These are phyloP conservation scores for Xylaria acuta DNA, from an alignment of 495 filamentous ascomycete species.

Conservation along the genomic window DNA sequence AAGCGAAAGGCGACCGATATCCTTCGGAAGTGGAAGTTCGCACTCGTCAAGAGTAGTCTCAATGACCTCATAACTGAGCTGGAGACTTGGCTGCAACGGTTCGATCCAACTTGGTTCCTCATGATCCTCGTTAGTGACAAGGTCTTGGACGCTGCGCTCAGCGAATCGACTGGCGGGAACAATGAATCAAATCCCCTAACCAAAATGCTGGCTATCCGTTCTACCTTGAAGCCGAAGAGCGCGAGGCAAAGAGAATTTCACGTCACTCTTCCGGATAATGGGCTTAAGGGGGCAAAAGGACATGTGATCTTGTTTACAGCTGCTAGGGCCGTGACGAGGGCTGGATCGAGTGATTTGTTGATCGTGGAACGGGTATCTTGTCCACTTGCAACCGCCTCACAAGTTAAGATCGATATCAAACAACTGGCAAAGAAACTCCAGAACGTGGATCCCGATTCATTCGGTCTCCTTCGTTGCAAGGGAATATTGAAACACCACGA, in stretches of 20 bases:
- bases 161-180: background rate
- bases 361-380: conserved; percentile 23
- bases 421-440: conserved; percentile 50
- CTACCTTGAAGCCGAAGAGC: conserved; percentile 42
- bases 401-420: conserved; percentile 43
- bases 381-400: conserved; percentile 21
- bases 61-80: conserved; percentile 43
- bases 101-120: conserved; percentile 50
- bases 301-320: conserved; percentile 1
- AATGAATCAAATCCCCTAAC: conserved; percentile 1
- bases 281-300: conserved; percentile 1
- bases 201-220: conserved; percentile 39
- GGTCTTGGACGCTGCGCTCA: conserved; percentile 2
- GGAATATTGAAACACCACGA: conserved; percentile 43
- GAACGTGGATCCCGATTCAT: conserved; percentile 45
- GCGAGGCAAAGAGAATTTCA: conserved; percentile 36
- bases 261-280: background rate
- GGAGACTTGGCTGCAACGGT: conserved; percentile 48
- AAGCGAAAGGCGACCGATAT: background rate
- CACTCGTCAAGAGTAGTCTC: conserved; percentile 33
- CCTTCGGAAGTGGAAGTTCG: conserved; percentile 19
- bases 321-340: background rate
- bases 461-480: conserved; percentile 56
- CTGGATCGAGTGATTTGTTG: conserved; percentile 1
- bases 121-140: conserved; percentile 41